Evolutionary conservation across 768 basidiomycete genomes (phyloP), one percentile per base, ranked within the genome.

Genomic region (Suillus sp.): DNA sequence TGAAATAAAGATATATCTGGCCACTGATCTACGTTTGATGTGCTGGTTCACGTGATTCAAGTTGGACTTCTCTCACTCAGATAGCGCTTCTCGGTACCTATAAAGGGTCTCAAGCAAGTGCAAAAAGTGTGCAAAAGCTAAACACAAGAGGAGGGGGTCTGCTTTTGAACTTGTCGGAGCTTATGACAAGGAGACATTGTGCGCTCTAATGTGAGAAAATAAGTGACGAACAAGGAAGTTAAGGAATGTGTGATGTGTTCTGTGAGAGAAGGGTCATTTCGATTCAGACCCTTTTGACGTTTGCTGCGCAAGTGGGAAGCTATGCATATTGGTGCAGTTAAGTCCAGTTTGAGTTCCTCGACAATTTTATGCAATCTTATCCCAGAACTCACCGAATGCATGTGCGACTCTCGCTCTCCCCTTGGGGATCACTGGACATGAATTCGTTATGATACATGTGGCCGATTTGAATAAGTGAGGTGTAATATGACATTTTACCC

Each of bases 361-460:
- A 53, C 25, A 9, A 4, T 30, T 14, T 2, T 10, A 18, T 37
- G 27, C 9, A 30, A 4, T 43, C 62, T 55, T 22, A 37, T 8
- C 47, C 63, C 59, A 87, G 87, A 88, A 90, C 72, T 89, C 88
- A 4, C 90, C 90, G 2, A 92, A 92, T 67, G 90, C 90, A 1
- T 90, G 89, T 67, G 88, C 91, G 6, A 91, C 89, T 0, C 75
- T 93, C 27, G 90, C 83, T 0, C 79, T 93, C 2, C 91, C 91
- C 4, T 80, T 88, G n/a, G 90, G 85, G 3, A 93, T 93, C 64
- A 92, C 92, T 68, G 87, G 90, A 47, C 81, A 86, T 68, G 56
- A 65, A 84, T 73, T 25, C 14, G 30, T 53, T 8, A 20, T 68
- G 5, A 16, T 65, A 45, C 60, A 18, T 56, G 4, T 16, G 1